phyloP scores from a whole-genome alignment of 257 asterid species.

The Primulina huaijiensis region DNA sequence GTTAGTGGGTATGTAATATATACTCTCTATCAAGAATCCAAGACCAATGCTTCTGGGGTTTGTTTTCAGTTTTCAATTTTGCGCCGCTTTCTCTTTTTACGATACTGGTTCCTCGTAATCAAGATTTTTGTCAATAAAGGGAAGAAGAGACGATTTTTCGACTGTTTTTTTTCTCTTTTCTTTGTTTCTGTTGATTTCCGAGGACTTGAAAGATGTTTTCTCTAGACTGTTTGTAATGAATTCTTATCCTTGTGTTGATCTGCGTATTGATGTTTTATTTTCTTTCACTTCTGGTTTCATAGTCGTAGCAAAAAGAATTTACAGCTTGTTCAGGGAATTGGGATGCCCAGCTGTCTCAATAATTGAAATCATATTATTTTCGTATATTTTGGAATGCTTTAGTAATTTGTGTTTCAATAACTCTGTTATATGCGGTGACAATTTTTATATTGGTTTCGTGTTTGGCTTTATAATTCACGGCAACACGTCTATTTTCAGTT shows the following conservation, averaged over 20 bases:
- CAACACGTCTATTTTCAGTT: background rate
- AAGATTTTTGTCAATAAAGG: background rate
- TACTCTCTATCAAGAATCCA: conserved; percentile 5
- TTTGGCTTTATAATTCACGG: conserved; percentile 6
- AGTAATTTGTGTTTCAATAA: conserved; percentile 4
- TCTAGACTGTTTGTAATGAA: background rate
- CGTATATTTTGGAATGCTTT: background rate
- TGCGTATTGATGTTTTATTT: background rate
- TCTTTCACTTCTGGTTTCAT: background rate
- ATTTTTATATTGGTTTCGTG: background rate
- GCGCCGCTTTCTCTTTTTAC: background rate
- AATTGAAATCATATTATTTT: background rate
- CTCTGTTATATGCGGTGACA: background rate
- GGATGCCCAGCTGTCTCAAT: background rate
- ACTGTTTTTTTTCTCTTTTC: background rate
- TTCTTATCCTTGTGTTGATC: background rate
- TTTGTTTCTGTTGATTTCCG: conserved; percentile 1
- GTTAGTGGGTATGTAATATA: conserved; percentile 33
- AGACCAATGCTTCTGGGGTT: conserved; percentile 2
- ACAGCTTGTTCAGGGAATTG: background rate
- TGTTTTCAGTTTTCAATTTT: background rate
- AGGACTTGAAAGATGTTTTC: background rate
- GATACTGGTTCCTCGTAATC: background rate
- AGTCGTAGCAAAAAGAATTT: background rate
- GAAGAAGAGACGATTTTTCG: background rate